Evolutionary conservation across 2,329 filamentous ascomycete genomes (phyloP), one percentile per base, ranked within the genome.

Genomic region (Talaromyces sp.): DNA sequence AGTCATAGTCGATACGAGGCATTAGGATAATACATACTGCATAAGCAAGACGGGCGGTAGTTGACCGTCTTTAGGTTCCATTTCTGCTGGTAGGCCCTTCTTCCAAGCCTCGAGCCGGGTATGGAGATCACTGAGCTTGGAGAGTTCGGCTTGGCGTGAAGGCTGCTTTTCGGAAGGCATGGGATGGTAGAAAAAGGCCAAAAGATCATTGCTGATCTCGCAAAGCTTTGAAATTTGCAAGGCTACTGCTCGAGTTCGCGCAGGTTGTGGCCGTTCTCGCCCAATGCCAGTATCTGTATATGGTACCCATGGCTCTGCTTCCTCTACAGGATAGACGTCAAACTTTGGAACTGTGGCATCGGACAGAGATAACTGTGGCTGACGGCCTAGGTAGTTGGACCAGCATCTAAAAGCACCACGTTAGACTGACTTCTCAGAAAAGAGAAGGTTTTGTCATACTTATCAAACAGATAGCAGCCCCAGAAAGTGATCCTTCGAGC

Each of bases 391-490:
- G 71, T 98, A 98, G 75, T 97, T 98, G 59, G 93, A 97, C 93
- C 94, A 98, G 76, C 92, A 96, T 71, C 85, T 86, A 65, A 37
- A 16, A 16, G 47, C 60, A 27, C 10, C 8, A 33, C 73, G 68
- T 39, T 33, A 3, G 14, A 41, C n/a, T 22, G 8, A 14, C 14
- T 14, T 13, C 14, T 47, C 2, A 16, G 7, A 11, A 19, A 45
- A 3, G 5, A 27, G 13, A 3, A 22, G 10, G 39, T 41, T 41
- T 22, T 31, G 39, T 73, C 82, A 68, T 73, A 87, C 84, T 97
- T 98, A 81, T 99, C 95, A 75, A 98, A 96, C n/a, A 97, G 80
- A 77, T 95, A 98, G 75, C 93, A 97, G 7, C 95, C 95, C 95
- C 95, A 98, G 73, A 97, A 98, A 0, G 95, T 98, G 49, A 98